Evolutionary conservation across 768 basidiomycete species (phyloP), one percentile per base, ranked within the genome.

Genomic region (Leccinum rimulosum): DNA sequence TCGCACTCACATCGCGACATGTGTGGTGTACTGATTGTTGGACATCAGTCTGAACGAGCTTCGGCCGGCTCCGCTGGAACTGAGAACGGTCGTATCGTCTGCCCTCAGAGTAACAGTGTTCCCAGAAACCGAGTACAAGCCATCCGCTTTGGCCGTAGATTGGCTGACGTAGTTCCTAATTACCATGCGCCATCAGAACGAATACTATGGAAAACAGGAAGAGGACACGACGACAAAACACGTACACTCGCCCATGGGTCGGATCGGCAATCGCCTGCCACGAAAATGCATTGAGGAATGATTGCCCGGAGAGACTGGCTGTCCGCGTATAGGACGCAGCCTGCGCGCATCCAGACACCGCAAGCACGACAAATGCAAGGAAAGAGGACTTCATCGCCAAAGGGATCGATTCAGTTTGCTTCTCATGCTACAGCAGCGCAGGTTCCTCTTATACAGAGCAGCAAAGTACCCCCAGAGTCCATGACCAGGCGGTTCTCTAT

Each of bases 71-170:
- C 67, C 74, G 7, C 52, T 54, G 8, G 75, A 4, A 7, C 38
- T 63, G 9, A 79, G 67, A 6, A 63, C 59, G 11, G 77, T 75
- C 15, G 61, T 68, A 45, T 68, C 30, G 43, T 78, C 76, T 4
- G 74, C 71, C 1, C 72, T 66, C 22, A 77, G 56, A 14, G 64
- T 70, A 14, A 76, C 66, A 4, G 63, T 60, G 61, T 82, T 75
- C 15, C 76, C 78, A 15, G 77, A 77, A 3, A 85, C 76, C 59
- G 75, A 86, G 3, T 85, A 87, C 52, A 91, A 67, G 64, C 88
- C 87, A 52, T 79, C 68, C 12, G 74, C 71, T 27, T 75, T 59
- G 0, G 88, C 87, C 0, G 83, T 84, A 2, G 70, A 68, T 56
- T 79, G 70, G 60, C 67, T 62, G 56, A 83, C 78, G 58, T 82